Conservation (phyloP, 2,329 filamentous ascomycete genomes). For the Beauveria asiatica region DNA sequence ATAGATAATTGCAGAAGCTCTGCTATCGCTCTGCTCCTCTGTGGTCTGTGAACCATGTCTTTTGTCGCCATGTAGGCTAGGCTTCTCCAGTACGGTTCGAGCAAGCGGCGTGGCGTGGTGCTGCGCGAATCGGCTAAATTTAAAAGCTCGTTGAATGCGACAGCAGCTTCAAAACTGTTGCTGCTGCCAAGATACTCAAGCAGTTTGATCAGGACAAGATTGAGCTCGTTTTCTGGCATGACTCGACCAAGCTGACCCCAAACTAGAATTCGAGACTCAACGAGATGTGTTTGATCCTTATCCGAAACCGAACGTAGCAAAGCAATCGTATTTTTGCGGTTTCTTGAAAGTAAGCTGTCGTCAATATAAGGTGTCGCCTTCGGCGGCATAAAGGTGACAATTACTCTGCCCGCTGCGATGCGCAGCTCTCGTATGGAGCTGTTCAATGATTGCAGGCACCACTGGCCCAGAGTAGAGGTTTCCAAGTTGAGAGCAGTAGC, state of each 20-base stretch:
- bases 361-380: slow-evolving; percentile 14
- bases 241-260: slow-evolving; percentile 77
- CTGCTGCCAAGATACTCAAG: slow-evolving; percentile 80
- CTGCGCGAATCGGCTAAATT: slow-evolving; percentile 60
- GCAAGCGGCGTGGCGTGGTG: slow-evolving; percentile 57
- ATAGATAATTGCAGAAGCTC: slow-evolving; percentile 72
- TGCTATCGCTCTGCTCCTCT: slow-evolving; percentile 70
- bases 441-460: slow-evolving; percentile 71
- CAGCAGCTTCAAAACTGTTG: slow-evolving; percentile 69
- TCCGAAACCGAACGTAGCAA: slow-evolving; percentile 66
- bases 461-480: slow-evolving; percentile 61
- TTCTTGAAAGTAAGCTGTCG: slow-evolving; percentile 20
- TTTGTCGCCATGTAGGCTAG: slow-evolving; percentile 76
- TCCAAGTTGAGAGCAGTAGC: slow-evolving; percentile 56
- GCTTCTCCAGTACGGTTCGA: slow-evolving; percentile 82
- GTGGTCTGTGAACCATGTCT: slow-evolving; percentile 71
- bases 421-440: slow-evolving; percentile 82
- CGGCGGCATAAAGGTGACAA: slow-evolving; percentile 54
- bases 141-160: slow-evolving; percentile 75
- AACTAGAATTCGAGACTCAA: slow-evolving; percentile 78
- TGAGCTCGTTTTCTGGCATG: slow-evolving; percentile 73
- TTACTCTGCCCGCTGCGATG: slow-evolving; percentile 63
- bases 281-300: slow-evolving; percentile 55
- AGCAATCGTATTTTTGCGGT: slow-evolving; percentile 62
- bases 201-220: slow-evolving; percentile 73